Conservation (phyloP, 208 protist genomes). For the Phytomonas sp. region DNA sequence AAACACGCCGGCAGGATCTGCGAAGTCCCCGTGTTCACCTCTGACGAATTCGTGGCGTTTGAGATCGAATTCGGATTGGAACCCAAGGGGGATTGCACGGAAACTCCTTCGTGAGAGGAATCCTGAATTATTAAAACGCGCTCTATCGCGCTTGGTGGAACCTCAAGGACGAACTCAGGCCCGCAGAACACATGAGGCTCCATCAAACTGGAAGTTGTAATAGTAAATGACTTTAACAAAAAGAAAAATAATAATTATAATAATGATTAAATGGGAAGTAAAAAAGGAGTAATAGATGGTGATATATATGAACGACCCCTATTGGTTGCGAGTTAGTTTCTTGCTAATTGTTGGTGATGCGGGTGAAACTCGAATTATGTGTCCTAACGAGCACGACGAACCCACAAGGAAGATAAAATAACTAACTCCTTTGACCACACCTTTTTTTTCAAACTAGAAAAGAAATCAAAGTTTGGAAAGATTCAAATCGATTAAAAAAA, state of each 20-base stretch:
- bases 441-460: neutral
- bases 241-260: constrained; percentile 1
- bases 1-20: constrained; percentile 86
- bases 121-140: constrained; percentile 93
- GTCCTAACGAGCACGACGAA: neutral
- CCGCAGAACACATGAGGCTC: constrained; percentile 98
- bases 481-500: neutral
- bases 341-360: too few relatives aligned
- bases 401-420: neutral
- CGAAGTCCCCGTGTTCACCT: constrained; percentile 92
- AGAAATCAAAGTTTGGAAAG: neutral
- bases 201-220: constrained; percentile 11
- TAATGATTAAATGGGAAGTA: neutral
- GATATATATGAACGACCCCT: neutral
- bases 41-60: constrained; percentile 18
- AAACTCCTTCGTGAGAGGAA: constrained; percentile 66
- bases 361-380: neutral
- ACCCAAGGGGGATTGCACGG: constrained; percentile 22
- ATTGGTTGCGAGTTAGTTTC: neutral
- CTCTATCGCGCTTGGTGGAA: constrained; percentile 74
- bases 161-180: constrained; percentile 90
- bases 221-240: neutral
- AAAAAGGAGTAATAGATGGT: neutral
- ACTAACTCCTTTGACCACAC: neutral
- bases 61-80: neutral